Base-by-base conservation (phyloP, 345 rosid genomes). In the Gossypium ekmanianum region DNA sequence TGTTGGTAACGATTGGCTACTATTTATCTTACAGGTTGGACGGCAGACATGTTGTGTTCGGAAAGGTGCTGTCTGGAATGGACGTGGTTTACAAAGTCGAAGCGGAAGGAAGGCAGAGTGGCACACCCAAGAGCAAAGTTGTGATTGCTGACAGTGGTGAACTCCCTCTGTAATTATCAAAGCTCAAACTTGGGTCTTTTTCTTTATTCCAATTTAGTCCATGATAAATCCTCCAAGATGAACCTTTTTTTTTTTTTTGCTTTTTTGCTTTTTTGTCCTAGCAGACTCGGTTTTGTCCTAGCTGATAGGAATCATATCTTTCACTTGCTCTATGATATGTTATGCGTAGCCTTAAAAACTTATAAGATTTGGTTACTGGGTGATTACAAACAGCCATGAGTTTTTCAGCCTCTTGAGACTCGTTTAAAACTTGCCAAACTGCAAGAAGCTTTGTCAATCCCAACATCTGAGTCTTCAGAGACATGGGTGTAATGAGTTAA, bases 11-110 rank as follows among this genome's bases (percentile, higher is more conserved):
- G 10, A 59, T 47, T 14, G 68, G 75, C 11, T 74, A 68, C 24
- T 11, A n/a, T 71, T 2, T 70, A 34, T 34, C 41, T 34, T 34
- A 22, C 84, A 94, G 98, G 99, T 86, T 96, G 88, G 98, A 96
- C 76, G 98, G 99, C 52, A 90, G 70, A 74, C 97, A 96, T 62
- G 99, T 96, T 13, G 98, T 96, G 67, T 93, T 96, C 51, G 99
- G 99, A 12, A 89, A 96, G 85, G 99, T 93, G 73, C n/a, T 93
- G 14, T 90, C 94, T 3, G 99, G 99, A 43, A 93, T 96, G 99
- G 98, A 96, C 72, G 97, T 93, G 6, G 91, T 93, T 5, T 91
- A 89, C 87, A 93, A 93, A 84, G 39, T 93, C 2, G 99, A 96
- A 87, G 98, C 98, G 3, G 95, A 96, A 80, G 99, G 99, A 22